These are phyloP conservation scores for Scedosporium minutisporum DNA, from an alignment of 2,329 filamentous ascomycete species.

Conservation along the genomic window DNA sequence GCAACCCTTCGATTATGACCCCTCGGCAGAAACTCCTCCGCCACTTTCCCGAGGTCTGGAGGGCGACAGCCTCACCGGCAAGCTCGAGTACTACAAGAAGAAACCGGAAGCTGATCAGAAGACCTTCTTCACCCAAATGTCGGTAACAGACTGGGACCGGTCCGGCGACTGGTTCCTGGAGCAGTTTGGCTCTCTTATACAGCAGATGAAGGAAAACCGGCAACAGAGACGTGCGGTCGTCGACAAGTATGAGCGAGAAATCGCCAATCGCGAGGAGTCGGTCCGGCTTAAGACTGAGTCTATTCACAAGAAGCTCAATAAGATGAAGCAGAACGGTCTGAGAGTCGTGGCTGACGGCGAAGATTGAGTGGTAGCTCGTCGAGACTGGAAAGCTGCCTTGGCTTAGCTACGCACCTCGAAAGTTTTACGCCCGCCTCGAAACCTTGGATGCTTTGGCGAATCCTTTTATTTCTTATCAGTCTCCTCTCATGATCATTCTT, in stretches of 20 bases:
- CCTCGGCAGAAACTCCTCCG: constrained; percentile 31
- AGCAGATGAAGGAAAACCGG: constrained; percentile 36
- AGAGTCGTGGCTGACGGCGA: constrained; percentile 39
- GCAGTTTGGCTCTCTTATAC: constrained; percentile 41
- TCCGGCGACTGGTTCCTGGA: constrained; percentile 51
- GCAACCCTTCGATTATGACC: constrained; percentile 49
- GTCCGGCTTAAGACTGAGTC: constrained; percentile 42
- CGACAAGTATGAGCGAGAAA: constrained; percentile 43
- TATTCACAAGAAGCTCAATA: constrained; percentile 45
- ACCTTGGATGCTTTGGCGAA: too few relatives aligned
- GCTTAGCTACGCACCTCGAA: neutral
- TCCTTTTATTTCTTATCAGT: too few relatives aligned
- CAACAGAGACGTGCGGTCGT: constrained; percentile 40
- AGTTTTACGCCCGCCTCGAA: too few relatives aligned
- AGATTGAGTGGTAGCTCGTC: constrained; percentile 1
- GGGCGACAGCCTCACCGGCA: constrained; percentile 33
- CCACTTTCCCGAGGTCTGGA: constrained; percentile 22
- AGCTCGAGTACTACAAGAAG: constrained; percentile 39
- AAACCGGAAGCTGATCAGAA: constrained; percentile 36
- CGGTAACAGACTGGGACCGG: constrained; percentile 47
- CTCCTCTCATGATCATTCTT: too few relatives aligned
- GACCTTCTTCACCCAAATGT: constrained; percentile 42
- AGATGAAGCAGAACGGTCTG: constrained; percentile 47
- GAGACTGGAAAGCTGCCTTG: neutral
- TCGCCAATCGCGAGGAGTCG: constrained; percentile 42